phyloP scores from a whole-genome alignment of 1,139 yeast genomes.

The Pichia cactophila region DNA sequence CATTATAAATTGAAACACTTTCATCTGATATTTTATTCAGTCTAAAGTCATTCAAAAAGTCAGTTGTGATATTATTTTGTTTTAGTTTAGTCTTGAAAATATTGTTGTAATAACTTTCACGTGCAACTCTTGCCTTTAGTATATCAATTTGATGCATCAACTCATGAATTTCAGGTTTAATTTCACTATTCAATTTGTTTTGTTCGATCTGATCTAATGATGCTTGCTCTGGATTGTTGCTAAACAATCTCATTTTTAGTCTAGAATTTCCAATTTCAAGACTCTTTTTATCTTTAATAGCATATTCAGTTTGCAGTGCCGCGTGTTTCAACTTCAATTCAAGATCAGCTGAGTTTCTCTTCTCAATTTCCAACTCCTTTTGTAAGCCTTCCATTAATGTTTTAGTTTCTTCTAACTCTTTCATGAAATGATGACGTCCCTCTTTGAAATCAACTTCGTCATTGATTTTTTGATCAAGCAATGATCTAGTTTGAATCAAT shows the following conservation, averaged over 20 bases:
- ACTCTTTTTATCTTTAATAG: slow-evolving; percentile 28
- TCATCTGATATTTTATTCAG: slow-evolving; percentile 1
- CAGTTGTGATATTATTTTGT: slow-evolving; percentile 16
- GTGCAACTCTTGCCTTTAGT: slow-evolving; percentile 47
- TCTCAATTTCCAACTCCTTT: slow-evolving; percentile 24
- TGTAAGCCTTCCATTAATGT: slow-evolving; percentile 21
- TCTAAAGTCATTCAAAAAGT: slow-evolving; percentile 1
- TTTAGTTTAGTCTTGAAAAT: slow-evolving; percentile 35
- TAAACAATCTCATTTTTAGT: slow-evolving; percentile 21
- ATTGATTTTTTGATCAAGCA: slow-evolving; percentile 31
- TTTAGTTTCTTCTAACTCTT: slow-evolving; percentile 28
- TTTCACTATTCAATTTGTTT: slow-evolving; percentile 2
- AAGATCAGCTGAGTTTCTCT: slow-evolving; percentile 16
- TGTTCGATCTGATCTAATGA: slow-evolving; percentile 4
- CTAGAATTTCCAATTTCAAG: slow-evolving; percentile 27
- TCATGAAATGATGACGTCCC: slow-evolving; percentile 33
- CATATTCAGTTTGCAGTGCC: slow-evolving; percentile 35
- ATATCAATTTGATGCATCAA: slow-evolving; percentile 51
- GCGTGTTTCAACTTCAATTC: slow-evolving; percentile 23
- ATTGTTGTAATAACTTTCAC: slow-evolving; percentile 46
- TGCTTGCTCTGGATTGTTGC: slow-evolving; percentile 33
- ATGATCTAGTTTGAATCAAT: slow-evolving; percentile 31
- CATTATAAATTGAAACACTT: slow-evolving; percentile 8
- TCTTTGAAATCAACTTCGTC: slow-evolving; percentile 36
- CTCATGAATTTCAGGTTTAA: slow-evolving; percentile 13